Evolutionary conservation across 768 basidiomycete genomes (phyloP).

Genomic region (Paxillus rubicundulus): DNA sequence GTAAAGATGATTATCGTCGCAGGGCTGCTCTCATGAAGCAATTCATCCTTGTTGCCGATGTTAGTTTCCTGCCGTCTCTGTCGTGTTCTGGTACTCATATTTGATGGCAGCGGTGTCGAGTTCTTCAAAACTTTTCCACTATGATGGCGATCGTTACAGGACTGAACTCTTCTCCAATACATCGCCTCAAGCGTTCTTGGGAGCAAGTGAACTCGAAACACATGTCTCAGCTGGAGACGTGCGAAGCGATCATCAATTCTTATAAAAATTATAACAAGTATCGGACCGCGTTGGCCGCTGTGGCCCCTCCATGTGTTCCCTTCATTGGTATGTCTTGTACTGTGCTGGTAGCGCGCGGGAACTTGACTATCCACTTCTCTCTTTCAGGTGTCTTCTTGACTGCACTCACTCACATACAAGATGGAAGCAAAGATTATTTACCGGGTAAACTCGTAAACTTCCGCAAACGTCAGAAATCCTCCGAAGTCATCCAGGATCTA

Average conservation of each 20-base stretch:
- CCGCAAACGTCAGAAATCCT: slow-evolving; percentile 50
- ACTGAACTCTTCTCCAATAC: slow-evolving; percentile 62
- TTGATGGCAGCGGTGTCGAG: slow-evolving; percentile 50
- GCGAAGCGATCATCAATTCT: slow-evolving; percentile 60
- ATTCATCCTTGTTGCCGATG: slow-evolving; percentile 65
- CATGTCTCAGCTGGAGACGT: slow-evolving; percentile 46
- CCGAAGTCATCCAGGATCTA: slow-evolving; percentile 57
- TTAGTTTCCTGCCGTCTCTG: slow-evolving; percentile 29
- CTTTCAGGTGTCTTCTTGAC: slow-evolving; percentile 56
- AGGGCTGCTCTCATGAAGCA: slow-evolving; percentile 62
- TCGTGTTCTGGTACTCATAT: slow-evolving; percentile 2
- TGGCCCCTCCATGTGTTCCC: slow-evolving; percentile 65
- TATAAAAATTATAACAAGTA: slow-evolving; percentile 70
- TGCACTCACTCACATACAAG: slow-evolving; percentile 58
- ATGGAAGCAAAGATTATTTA: slow-evolving; percentile 54
- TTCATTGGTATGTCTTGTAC: slow-evolving; percentile 53
- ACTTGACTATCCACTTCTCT: not conserved
- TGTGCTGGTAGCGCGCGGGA: not conserved
- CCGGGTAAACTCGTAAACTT: slow-evolving; percentile 53
- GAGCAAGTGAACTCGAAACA: slow-evolving; percentile 51
- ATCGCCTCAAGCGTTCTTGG: slow-evolving; percentile 64
- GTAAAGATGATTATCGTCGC: slow-evolving; percentile 55
- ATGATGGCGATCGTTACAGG: slow-evolving; percentile 69
- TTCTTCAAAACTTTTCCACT: slow-evolving; percentile 63
- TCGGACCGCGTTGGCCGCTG: slow-evolving; percentile 48